Evolutionary conservation across 768 basidiomycete species (phyloP).

Genomic region (Trichaptum fuscoviolaceum): DNA sequence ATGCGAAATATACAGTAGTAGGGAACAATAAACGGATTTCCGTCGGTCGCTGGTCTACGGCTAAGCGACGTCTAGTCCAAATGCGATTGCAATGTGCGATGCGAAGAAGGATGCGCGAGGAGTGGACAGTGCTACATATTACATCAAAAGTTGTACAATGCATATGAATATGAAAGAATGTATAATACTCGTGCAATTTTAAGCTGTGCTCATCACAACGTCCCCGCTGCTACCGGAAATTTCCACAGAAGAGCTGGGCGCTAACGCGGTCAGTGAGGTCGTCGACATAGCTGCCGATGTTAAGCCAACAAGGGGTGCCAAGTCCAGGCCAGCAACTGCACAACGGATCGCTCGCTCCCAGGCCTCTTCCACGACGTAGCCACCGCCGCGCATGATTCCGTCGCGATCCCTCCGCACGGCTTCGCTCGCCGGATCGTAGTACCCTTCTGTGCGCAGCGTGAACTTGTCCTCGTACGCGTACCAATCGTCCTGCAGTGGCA

Average conservation of each 20-base stretch:
- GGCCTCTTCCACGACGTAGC: slow-evolving; percentile 75
- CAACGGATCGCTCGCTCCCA: slow-evolving; percentile 78
- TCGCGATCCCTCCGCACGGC: slow-evolving; percentile 71
- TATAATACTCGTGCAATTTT: background rate
- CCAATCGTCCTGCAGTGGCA: slow-evolving; percentile 72
- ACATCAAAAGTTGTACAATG: background rate
- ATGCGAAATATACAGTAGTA: background rate
- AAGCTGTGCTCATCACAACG: slow-evolving; percentile 3
- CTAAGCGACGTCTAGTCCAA: background rate
- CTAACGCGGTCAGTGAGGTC: no score
- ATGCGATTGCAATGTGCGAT: background rate
- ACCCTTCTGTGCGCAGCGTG: slow-evolving; percentile 44
- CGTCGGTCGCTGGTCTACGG: background rate
- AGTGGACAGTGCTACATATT: background rate
- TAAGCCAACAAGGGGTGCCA: slow-evolving; percentile 33
- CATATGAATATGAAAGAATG: background rate
- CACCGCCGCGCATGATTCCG: slow-evolving; percentile 78
- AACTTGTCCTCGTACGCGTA: slow-evolving; percentile 72
- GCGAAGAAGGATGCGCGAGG: background rate
- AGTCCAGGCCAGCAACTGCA: slow-evolving; percentile 69
- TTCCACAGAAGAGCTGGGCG: background rate
- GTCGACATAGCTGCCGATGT: background rate
- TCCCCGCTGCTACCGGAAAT: background rate
- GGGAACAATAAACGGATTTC: background rate
- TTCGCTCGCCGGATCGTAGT: slow-evolving; percentile 71